Percentiles rank a stretch among this genome's conserved stretches.
phyloP scores from a whole-genome alignment of 2,329 filamentous ascomycete species.

The Aspergillus sp. region DNA sequence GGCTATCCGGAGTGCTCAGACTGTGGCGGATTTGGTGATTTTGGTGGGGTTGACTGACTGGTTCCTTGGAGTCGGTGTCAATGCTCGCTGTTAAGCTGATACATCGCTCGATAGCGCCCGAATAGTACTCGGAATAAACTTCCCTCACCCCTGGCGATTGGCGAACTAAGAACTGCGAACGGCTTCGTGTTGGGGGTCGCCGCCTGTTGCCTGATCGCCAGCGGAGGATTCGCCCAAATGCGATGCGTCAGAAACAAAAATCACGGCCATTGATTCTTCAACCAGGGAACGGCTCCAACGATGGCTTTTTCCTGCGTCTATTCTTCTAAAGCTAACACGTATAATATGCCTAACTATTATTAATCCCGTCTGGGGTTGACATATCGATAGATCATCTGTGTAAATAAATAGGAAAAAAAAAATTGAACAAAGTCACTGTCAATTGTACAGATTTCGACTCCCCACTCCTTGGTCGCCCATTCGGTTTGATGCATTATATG shows the following conservation, averaged over 20 bases:
- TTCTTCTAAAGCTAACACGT: slow-evolving; percentile 7
- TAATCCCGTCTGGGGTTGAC: slow-evolving; percentile 18
- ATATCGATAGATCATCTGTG: slow-evolving; percentile 18
- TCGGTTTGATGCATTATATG: slow-evolving; percentile 17
- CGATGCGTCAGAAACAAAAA: slow-evolving; percentile 1
- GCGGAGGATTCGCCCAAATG: background rate
- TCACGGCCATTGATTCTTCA: background rate
- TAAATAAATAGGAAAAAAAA: slow-evolving; percentile 5
- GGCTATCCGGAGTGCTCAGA: too few relatives aligned
- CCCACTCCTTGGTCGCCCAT: slow-evolving; percentile 13
- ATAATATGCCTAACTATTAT: slow-evolving; percentile 15
- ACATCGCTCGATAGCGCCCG: background rate
- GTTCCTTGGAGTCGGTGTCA: background rate
- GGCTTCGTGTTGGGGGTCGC: too few relatives aligned
- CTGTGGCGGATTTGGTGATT: background rate
- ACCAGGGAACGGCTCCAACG: background rate
- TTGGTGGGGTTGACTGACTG: slow-evolving; percentile 19
- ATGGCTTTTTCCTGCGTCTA: background rate
- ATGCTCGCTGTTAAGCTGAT: background rate
- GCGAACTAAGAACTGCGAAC: too few relatives aligned
- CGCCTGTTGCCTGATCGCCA: background rate
- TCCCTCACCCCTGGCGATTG: too few relatives aligned
- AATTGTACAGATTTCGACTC: slow-evolving; percentile 18
- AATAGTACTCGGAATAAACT: background rate
- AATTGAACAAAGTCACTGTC: slow-evolving; percentile 13